Conservation (phyloP, 2,329 filamentous ascomycete genomes). For the Cordyceps cateniannulata region DNA sequence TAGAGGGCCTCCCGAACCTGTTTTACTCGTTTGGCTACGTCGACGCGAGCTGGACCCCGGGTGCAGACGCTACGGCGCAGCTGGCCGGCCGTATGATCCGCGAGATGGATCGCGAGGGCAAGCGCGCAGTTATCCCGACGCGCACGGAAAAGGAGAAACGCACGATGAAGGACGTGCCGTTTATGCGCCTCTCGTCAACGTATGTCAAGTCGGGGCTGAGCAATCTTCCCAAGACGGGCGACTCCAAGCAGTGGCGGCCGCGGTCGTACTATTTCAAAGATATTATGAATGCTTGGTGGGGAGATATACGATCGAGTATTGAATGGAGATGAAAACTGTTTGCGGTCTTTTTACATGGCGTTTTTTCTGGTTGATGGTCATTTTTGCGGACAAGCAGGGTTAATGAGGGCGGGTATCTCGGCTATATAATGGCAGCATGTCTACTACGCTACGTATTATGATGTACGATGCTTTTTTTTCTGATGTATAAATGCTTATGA, state of each 20-base stretch:
- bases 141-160: neutral
- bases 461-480: too few species aligned
- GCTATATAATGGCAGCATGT: too few species aligned
- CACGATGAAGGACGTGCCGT: neutral
- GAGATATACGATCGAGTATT: constrained; percentile 5
- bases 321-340: neutral
- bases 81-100: constrained; percentile 45
- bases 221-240: constrained; percentile 4
- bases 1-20: constrained; percentile 56
- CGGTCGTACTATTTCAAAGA: neutral
- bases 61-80: constrained; percentile 46
- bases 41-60: constrained; percentile 56
- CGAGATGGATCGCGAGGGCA: constrained; percentile 38
- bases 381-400: too few species aligned
- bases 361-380: too few species aligned
- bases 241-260: constrained; percentile 10
- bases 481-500: too few species aligned
- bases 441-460: too few species aligned
- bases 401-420: too few species aligned
- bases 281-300: constrained; percentile 2
- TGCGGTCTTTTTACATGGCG: too few species aligned
- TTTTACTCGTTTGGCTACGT: constrained; percentile 55
- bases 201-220: constrained; percentile 1
- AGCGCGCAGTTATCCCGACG: constrained; percentile 16
- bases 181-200: neutral